A percentile compares a stretch with the other conserved stretches of the same genome.
Evolutionary conservation across 108 stramenopile species (phyloP).

Genomic region (Thalassiosira profunda): DNA sequence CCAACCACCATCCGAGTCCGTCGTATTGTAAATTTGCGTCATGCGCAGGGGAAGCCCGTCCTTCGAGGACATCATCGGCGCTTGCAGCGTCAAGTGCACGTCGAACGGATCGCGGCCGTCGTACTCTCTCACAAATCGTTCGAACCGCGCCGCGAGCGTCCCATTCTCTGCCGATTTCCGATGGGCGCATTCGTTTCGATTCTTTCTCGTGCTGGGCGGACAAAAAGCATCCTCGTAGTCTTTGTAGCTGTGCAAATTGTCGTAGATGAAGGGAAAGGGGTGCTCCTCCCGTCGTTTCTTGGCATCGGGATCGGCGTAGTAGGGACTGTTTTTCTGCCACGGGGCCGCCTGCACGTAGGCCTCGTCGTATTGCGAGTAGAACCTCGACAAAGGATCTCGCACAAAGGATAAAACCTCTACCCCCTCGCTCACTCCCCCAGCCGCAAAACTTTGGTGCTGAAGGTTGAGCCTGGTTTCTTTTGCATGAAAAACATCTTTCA

Average conservation of each 20-base stretch:
- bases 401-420: slow-evolving; percentile 35
- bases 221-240: slow-evolving; percentile 39
- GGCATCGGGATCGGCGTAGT: not conserved
- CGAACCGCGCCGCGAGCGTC: slow-evolving; percentile 36
- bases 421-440: slow-evolving; percentile 19
- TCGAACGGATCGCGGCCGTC: slow-evolving; percentile 42
- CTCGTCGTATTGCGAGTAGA: slow-evolving; percentile 25
- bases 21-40: slow-evolving; percentile 48
- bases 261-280: slow-evolving; percentile 19
- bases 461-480: slow-evolving; percentile 12
- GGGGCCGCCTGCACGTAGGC: slow-evolving; percentile 12
- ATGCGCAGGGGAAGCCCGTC: slow-evolving; percentile 27
- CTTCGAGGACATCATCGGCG: slow-evolving; percentile 20
- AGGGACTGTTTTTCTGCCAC: not conserved
- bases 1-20: slow-evolving; percentile 18
- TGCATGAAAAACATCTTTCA: slow-evolving; percentile 31
- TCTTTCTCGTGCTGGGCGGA: slow-evolving; percentile 11
- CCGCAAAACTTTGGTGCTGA: not conserved
- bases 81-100: slow-evolving; percentile 41
- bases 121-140: slow-evolving; percentile 38
- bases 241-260: slow-evolving; percentile 21
- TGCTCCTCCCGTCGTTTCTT: not conserved
- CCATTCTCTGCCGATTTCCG: slow-evolving; percentile 33
- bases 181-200: slow-evolving; percentile 19
- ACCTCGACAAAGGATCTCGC: slow-evolving; percentile 26